Evolutionary conservation across 805 yeast species (phyloP), one percentile per base, ranked within the genome.

Genomic region (Zygosaccharomyces pseudorouxii): DNA sequence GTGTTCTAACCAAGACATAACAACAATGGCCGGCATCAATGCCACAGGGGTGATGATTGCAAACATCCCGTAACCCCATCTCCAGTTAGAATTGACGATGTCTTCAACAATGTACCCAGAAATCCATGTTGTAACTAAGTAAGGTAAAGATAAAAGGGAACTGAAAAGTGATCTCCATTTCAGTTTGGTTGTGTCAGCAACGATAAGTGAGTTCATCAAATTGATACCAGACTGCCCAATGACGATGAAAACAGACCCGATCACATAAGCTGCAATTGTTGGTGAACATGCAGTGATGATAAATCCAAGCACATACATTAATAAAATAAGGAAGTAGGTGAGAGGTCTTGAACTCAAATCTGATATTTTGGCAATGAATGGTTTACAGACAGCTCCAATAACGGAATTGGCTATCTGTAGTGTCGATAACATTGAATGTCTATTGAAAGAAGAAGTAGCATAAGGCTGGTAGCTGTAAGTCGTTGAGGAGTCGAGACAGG

Each of bases 61-160:
- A 65, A 77, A 77, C 62, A 75, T 68, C 44, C 78, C 79, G 55
- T 71, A 75, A 23, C 79, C 81, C 76, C 77, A 73, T 60, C 79
- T 69, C 82, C 82, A 78, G 38, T 71, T 68, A 22, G 51, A 46
- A 35, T 53, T 54, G 12, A 65, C 56, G 19, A 75, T 59, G 28
- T 65, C 62, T 4, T 57, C 53, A 8, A 60, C 71, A 50, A 71
- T 70, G 4, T 58, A 62, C 45, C 77, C 78, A n/a, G 74, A 57
- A 49, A 71, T 59, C 75, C 76, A 74, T 19, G 71, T 64, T 45
- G 67, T 74, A 51, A 69, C 64, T 47, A 73, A 55, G 52, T 61
- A 74, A 19, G 78, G 79, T 10, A 71, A 50, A 33, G 71, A 58
- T 8, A 71, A 65, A 12, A 73, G 44, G 25, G 68, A 69, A 14